Base-by-base conservation (phyloP, 2,329 filamentous ascomycete genomes). In the Lachnellula hyalina region DNA sequence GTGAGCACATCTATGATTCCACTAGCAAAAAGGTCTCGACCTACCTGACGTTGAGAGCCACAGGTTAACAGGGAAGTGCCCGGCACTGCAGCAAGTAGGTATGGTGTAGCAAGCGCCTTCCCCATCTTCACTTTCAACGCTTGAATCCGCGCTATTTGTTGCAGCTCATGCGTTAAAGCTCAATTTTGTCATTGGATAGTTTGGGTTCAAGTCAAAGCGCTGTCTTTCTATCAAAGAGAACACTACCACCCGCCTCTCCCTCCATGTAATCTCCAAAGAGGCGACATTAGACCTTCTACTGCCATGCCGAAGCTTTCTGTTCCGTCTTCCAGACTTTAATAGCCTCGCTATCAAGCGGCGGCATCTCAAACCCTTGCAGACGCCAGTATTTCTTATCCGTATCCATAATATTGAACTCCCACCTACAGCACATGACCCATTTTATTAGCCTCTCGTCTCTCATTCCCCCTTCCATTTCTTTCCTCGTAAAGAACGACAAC, bases 381-480 rank as follows among this genome's bases (percentile, higher is more conserved):
- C 61, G 45, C 61, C 59, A 63, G 15, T 57, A 47, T 12, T 61
- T 47, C n/a, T 34, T 55, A 17, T 56, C 42, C 12, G 53, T 59
- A 23, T 58, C 53, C 2, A 40, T 41, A 17, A 63, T 53, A 49
- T 54, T 54, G 45, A 54, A 60, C n/a, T 63, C 61, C 59, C 59
- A 63, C 3, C 61, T 63, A 35, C 36, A n/a, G 1, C 23, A 12
- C 15, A 9, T 12, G 5, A 38, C 14, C 28, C 25, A 25, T 25
- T 25, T 7, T 17, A 25, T 58, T 34, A 56, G 47, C 34, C 36
- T 47, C 42, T n/a, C 2, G 3, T 32, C 19, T 5, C 38, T 35
- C 19, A 23, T 21, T 12, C 32, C 4, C 40, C n/a, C 3, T 40
- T 15, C 8, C 12, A 2, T 44, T 11, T 40, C 28, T 44, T 21